phyloP scores from a whole-genome alignment of 345 rosid species.

The Salix brachista region DNA sequence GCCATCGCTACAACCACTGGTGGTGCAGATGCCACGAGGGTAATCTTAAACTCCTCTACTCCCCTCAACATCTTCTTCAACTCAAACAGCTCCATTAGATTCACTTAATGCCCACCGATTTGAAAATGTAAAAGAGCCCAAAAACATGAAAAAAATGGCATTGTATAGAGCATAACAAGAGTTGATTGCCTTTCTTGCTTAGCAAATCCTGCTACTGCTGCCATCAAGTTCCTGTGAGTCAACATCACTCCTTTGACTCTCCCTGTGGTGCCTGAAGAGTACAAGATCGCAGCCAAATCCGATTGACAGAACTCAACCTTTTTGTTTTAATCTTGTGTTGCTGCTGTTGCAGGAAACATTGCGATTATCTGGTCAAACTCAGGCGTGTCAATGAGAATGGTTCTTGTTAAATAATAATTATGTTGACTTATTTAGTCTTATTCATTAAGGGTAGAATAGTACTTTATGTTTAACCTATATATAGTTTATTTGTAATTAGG shows the following conservation, averaged over 20 bases:
- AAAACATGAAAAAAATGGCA: conserved; percentile 28
- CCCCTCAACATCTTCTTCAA: conserved; percentile 22
- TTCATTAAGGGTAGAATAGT: too few species aligned
- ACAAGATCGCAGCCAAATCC: conserved; percentile 32
- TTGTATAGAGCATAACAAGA: conserved; percentile 13
- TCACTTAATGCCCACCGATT: conserved; percentile 30
- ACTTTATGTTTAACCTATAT: too few species aligned
- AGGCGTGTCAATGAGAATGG: conserved; percentile 5
- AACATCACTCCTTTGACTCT: conserved; percentile 36
- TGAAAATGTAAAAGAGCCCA: conserved; percentile 23
- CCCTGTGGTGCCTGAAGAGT: conserved; percentile 42
- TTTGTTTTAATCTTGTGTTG: background rate
- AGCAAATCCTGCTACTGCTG: background rate
- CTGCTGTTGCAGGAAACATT: background rate
- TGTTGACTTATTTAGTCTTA: too few species aligned
- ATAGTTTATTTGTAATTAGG: too few species aligned
- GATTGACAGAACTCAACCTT: conserved; percentile 21
- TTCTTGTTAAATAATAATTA: too few species aligned
- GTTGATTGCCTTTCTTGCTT: conserved; percentile 6
- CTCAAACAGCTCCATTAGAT: conserved; percentile 29
- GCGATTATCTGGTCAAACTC: background rate
- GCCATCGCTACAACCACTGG: conserved; percentile 26
- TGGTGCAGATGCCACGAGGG: conserved; percentile 19
- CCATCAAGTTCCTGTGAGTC: conserved; percentile 30
- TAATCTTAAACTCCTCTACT: conserved; percentile 21